A percentile compares a stretch with the other conserved stretches of the same genome.
Evolutionary conservation across 805 yeast species (phyloP).

Genomic region (Kluyveromyces starmeri): DNA sequence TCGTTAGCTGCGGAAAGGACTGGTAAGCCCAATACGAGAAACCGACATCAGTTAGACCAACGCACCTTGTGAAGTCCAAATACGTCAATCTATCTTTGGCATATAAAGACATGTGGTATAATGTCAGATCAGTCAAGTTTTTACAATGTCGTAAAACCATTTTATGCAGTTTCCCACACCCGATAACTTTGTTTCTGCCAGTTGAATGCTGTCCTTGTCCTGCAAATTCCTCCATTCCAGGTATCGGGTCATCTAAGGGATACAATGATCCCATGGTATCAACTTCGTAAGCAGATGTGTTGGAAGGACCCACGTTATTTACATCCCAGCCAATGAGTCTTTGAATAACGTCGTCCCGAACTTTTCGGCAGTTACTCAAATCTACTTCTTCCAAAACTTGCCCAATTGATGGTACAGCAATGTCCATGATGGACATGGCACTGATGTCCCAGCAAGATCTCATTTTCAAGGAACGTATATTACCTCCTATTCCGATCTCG

Average conservation of each 20-base stretch:
- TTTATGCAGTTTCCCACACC: slow-evolving; percentile 49
- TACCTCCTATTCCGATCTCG: slow-evolving; percentile 60
- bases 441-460: slow-evolving; percentile 67
- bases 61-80: slow-evolving; percentile 63
- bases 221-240: slow-evolving; percentile 27
- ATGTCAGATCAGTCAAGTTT: slow-evolving; percentile 58
- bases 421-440: slow-evolving; percentile 76
- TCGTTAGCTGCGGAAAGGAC: slow-evolving; percentile 44
- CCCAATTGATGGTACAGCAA: slow-evolving; percentile 59
- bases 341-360: slow-evolving; percentile 61
- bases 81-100: slow-evolving; percentile 47
- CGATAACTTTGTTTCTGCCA: slow-evolving; percentile 26
- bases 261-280: slow-evolving; percentile 3
- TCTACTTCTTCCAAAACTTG: slow-evolving; percentile 49
- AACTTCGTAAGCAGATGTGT: background rate
- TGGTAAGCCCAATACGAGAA: slow-evolving; percentile 56
- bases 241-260: slow-evolving; percentile 19
- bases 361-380: slow-evolving; percentile 64
- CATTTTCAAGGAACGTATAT: slow-evolving; percentile 48
- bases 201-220: background rate
- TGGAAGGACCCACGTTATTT: background rate
- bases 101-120: slow-evolving; percentile 52
- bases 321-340: slow-evolving; percentile 52
- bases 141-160: slow-evolving; percentile 67
- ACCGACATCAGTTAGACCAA: slow-evolving; percentile 69